A percentile compares a stretch with the other conserved stretches of the same genome.
phyloP scores from a whole-genome alignment of 2,329 filamentous ascomycete species.

The Purpureocillium takamizusanense region DNA sequence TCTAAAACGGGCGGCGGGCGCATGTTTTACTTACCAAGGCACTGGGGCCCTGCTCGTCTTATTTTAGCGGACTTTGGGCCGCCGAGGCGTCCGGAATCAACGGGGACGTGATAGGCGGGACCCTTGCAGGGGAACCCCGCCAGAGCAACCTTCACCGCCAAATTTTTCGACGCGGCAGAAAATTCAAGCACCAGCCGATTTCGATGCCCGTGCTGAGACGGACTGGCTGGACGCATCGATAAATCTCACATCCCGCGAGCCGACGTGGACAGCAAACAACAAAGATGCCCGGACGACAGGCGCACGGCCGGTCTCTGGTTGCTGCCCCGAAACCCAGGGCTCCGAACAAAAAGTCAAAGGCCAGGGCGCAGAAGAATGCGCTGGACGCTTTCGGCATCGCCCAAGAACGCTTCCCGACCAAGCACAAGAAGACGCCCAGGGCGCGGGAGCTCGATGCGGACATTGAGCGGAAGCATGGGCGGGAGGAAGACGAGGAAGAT shows the following conservation, averaged over 20 bases:
- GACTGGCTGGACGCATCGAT: background rate
- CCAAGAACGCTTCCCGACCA: slow-evolving; percentile 40
- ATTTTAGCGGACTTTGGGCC: background rate
- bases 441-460: slow-evolving; percentile 43
- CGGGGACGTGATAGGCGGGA: slow-evolving; percentile 21
- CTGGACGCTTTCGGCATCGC: slow-evolving; percentile 51
- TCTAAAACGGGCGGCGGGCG: background rate
- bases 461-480: slow-evolving; percentile 32
- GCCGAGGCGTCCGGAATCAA: slow-evolving; percentile 6
- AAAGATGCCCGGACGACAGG: slow-evolving; percentile 48
- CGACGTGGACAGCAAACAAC: background rate
- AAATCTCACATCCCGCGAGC: background rate
- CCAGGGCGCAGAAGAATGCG: slow-evolving; percentile 39
- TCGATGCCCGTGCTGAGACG: background rate
- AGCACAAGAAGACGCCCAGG: slow-evolving; percentile 37
- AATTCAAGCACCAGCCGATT: slow-evolving; percentile 8
- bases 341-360: slow-evolving; percentile 34
- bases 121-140: slow-evolving; percentile 14
- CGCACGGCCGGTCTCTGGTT: slow-evolving; percentile 45
- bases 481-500: slow-evolving; percentile 34
- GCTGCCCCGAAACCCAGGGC: slow-evolving; percentile 24
- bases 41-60: background rate
- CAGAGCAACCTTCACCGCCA: slow-evolving; percentile 19
- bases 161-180: slow-evolving; percentile 21
- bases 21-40: too few relatives aligned